Conservation (phyloP, 2,329 filamentous ascomycete genomes). For the Arthrinium phaeospermum region DNA sequence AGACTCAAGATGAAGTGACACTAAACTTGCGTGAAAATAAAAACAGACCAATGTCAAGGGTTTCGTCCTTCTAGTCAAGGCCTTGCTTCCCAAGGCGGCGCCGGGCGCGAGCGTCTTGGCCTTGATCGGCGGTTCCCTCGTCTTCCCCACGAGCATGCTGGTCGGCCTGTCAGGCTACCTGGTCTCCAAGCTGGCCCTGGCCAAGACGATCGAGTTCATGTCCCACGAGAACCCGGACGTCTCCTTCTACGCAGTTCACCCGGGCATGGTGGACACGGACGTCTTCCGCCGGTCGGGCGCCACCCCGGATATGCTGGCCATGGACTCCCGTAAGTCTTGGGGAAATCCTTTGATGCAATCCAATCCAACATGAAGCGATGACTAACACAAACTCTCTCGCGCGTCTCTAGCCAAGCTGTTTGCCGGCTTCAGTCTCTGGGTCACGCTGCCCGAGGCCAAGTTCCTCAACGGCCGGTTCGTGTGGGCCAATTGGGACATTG, state of each 20-base stretch:
- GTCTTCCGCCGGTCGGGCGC: constrained; percentile 31
- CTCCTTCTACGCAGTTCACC: constrained; percentile 31
- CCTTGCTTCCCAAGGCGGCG: constrained; percentile 22
- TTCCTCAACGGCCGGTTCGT: constrained; percentile 26
- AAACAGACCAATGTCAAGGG: constrained; percentile 28
- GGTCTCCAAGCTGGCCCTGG: constrained; percentile 26
- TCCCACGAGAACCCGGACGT: constrained; percentile 33
- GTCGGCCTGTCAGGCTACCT: constrained; percentile 27
- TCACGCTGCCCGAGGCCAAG: constrained; percentile 25
- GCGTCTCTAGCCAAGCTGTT: constrained; percentile 25
- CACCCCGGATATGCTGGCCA: constrained; percentile 28
- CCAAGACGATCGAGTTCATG: constrained; percentile 34
- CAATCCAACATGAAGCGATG: too few species aligned
- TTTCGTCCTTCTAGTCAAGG: constrained; percentile 22
- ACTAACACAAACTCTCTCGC: too few species aligned
- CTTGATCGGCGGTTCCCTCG: not conserved
- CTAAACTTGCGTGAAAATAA: too few species aligned
- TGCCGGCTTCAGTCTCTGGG: constrained; percentile 27
- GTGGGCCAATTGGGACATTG: constrained; percentile 31
- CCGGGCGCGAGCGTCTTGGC: constrained; percentile 27
- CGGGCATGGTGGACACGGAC: constrained; percentile 33
- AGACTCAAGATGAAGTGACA: too few species aligned
- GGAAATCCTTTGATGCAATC: not conserved
- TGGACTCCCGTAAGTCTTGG: constrained; percentile 23
- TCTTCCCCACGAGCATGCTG: constrained; percentile 16